Evolutionary conservation across 495 filamentous ascomycete species (phyloP).

Genomic region (Thermochaetoides thermophila): DNA sequence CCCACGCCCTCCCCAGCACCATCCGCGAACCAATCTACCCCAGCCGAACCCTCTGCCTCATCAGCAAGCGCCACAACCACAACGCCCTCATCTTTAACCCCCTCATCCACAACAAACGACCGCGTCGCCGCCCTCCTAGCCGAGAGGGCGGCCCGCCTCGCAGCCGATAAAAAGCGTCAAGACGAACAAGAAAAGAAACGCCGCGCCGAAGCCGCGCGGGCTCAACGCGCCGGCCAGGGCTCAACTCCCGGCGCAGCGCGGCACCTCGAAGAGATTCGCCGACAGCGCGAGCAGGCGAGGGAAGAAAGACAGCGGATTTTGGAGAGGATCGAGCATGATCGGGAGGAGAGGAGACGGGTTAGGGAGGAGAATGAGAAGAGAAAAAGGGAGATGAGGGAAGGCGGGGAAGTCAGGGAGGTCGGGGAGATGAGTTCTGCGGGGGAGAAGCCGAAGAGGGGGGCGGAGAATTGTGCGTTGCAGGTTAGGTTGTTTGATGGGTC

Average conservation of each 20-base stretch:
- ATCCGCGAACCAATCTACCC: not conserved
- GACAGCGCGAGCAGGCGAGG: conserved; percentile 36
- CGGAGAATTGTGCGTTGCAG: conserved; percentile 48
- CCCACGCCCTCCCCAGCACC: not conserved
- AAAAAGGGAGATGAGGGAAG: conserved; percentile 6
- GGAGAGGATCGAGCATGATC: conserved; percentile 52
- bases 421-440: not conserved
- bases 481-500: conserved; percentile 75
- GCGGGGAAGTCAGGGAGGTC: conserved; percentile 2
- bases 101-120: conserved; percentile 8
- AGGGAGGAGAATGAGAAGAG: conserved; percentile 35
- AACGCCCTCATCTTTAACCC: conserved; percentile 7
- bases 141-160: conserved; percentile 16
- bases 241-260: too few relatives aligned
- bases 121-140: conserved; percentile 11
- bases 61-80: not conserved
- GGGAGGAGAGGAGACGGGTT: conserved; percentile 40
- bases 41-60: not conserved
- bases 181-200: conserved; percentile 17
- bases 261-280: conserved; percentile 36
- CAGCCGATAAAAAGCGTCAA: conserved; percentile 16
- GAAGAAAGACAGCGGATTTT: conserved; percentile 48
- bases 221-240: conserved; percentile 16
- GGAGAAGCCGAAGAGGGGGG: conserved; percentile 1
- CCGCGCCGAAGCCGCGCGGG: conserved; percentile 17